These are phyloP conservation scores for Tolypocladium tundrense DNA, from an alignment of 2,329 filamentous ascomycete species.

Conservation along the genomic window DNA sequence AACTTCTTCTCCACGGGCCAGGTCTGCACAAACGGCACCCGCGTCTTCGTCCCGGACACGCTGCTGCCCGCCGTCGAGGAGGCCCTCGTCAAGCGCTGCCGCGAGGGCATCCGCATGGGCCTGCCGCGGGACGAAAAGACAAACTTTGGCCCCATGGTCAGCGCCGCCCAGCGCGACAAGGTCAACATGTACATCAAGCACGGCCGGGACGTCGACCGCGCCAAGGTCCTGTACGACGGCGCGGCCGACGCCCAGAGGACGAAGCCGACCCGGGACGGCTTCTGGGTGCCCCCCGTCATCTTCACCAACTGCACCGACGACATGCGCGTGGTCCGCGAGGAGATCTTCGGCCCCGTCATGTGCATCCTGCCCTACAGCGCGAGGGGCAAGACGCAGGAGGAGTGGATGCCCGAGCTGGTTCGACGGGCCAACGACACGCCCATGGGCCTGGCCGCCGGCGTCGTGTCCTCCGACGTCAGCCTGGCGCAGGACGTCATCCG, in stretches of 20 bases:
- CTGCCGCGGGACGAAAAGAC: conserved; percentile 60
- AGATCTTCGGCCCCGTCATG: conserved; percentile 87
- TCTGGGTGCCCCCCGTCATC: conserved; percentile 74
- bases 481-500: conserved; percentile 61
- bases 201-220: conserved; percentile 63
- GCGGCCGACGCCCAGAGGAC: conserved; percentile 39
- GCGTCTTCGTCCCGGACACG: conserved; percentile 65
- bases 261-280: conserved; percentile 51
- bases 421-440: conserved; percentile 64
- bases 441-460: conserved; percentile 72
- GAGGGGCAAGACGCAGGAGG: conserved; percentile 12
- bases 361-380: conserved; percentile 64
- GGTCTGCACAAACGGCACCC: conserved; percentile 86
- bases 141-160: conserved; percentile 80
- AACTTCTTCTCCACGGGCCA: conserved; percentile 90
- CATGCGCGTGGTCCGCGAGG: conserved; percentile 72
- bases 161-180: conserved; percentile 63
- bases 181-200: conserved; percentile 67
- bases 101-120: conserved; percentile 65
- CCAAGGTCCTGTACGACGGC: conserved; percentile 65
- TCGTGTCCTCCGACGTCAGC: conserved; percentile 70
- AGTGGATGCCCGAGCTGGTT: conserved; percentile 56
- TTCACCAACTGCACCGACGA: conserved; percentile 77
- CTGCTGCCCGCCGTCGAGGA: conserved; percentile 61
- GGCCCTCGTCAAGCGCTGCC: conserved; percentile 39